Base-by-base conservation (phyloP, 345 rosid species). In the Corchorus capsularis region DNA sequence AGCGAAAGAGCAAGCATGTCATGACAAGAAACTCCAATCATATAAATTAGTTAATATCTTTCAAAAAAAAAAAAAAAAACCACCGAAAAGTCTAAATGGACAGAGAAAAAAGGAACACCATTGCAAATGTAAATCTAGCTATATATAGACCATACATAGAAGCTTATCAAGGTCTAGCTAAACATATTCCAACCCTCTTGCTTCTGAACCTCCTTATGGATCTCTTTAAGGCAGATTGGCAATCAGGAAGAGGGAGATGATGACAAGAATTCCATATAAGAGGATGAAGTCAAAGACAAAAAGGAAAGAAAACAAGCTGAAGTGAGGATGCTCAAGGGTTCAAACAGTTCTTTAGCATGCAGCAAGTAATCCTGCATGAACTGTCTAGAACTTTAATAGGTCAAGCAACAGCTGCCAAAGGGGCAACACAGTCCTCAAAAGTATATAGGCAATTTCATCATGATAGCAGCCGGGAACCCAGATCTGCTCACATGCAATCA, bases 261-360 rank as follows among this genome's bases (percentile, higher is more conserved):
- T 34, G 46, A 22, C 32, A 14, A 50, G 72, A 34, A 69, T 32
- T 7, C 59, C 60, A 50, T 69, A 69, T 17, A 50, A 69, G 34
- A 9, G 60, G 60, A 69, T 47, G 12, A 32, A 32, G 59, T 16
- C 50, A 69, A 69, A 20, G 2, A 67, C 1, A 46, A 20, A 2
- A 5, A 13, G 9, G 13, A 34, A 46, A 16, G n/a, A 19, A 61
- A 20, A 32, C 8, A 57, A 73, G 6, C 39, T 16, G 11, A 37
- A 55, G 45, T 39, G 61, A 52, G 32, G 63, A 65, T 75, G 62
- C 55, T 5, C 45, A 55, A 54, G 72, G 54, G 34, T 17, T 57
- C 47, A 45, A 1, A 45, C 47, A 45, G 10, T 45, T 45, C 8
- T 45, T 45, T 45, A 45, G 47, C 60, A 50, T 69, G 60, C 73